phyloP scores from a whole-genome alignment of 331 rosid species.

The Phaseolus coccineus region DNA sequence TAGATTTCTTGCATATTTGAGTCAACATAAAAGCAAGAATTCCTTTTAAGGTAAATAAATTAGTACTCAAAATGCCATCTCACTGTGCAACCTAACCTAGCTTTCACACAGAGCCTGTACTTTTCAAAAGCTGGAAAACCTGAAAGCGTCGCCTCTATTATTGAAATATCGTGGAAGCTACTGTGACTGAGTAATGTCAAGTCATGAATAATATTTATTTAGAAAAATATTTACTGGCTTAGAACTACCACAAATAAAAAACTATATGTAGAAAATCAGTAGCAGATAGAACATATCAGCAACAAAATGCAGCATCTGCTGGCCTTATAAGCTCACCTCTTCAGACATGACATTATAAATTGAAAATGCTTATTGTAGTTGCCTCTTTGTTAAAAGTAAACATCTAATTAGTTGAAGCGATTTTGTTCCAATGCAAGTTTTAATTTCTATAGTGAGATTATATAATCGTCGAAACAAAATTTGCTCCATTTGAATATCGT shows the following conservation, averaged over 20 bases:
- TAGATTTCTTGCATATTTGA: slow-evolving; percentile 31
- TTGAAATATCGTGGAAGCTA: slow-evolving; percentile 20
- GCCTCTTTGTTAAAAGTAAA: slow-evolving; percentile 1
- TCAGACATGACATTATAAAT: not conserved
- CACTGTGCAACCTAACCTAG: slow-evolving; percentile 1
- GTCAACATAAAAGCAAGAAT: slow-evolving; percentile 16
- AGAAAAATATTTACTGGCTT: not conserved
- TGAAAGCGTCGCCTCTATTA: slow-evolving; percentile 21
- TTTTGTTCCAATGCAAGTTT: not conserved
- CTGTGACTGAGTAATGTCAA: slow-evolving; percentile 14
- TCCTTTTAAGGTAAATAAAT: slow-evolving; percentile 24
- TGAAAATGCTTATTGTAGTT: not conserved
- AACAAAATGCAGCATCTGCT: not conserved
- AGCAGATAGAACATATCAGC: not conserved
- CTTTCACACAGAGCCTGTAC: slow-evolving; percentile 20
- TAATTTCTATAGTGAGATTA: not conserved
- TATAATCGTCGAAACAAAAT: not conserved
- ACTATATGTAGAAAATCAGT: not conserved
- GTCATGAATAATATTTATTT: not conserved
- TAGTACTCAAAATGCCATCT: slow-evolving; percentile 7
- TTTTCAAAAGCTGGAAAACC: slow-evolving; percentile 39
- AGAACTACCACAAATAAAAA: not conserved
- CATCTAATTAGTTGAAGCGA: not conserved
- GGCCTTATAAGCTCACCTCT: not conserved
- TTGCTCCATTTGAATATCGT: not conserved